phyloP scores from a whole-genome alignment of 441 rosid genomes.

The Brassica hybrid region DNA sequence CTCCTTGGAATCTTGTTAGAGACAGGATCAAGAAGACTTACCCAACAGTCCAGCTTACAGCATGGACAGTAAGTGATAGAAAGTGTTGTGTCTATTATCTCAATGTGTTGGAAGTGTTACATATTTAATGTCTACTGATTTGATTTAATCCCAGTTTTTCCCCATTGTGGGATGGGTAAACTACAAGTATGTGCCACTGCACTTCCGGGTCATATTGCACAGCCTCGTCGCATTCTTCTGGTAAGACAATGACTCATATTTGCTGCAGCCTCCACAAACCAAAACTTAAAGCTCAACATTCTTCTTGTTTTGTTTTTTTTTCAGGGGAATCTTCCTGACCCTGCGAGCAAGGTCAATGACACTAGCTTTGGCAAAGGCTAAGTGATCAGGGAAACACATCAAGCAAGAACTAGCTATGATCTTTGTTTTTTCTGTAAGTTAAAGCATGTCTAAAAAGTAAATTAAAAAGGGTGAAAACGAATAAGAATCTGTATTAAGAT shows the following conservation, averaged over 20 bases:
- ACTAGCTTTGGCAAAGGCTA: conserved; percentile 53
- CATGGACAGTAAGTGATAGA: conserved; percentile 74
- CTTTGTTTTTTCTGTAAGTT: conserved; percentile 24
- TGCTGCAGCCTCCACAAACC: conserved; percentile 17
- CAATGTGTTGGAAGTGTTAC: not conserved
- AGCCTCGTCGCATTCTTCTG: conserved; percentile 70
- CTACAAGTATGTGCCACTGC: conserved; percentile 83
- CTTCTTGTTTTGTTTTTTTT: conserved; percentile 13
- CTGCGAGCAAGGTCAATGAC: conserved; percentile 70
- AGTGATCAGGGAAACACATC: conserved; percentile 30
- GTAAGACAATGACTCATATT: conserved; percentile 46
- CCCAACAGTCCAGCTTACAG: conserved; percentile 69
- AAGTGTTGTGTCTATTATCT: not conserved
- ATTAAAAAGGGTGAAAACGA: conserved; percentile 17
- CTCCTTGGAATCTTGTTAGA: conserved; percentile 82
- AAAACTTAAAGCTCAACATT: not conserved
- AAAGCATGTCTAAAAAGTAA: not conserved
- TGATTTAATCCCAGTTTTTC: conserved; percentile 69
- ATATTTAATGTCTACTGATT: conserved; percentile 11
- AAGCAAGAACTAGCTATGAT: not conserved
- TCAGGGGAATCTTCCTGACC: conserved; percentile 93
- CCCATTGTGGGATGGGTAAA: conserved; percentile 92
- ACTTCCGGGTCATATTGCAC: conserved; percentile 78
- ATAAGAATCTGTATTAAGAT: conserved; percentile 31
- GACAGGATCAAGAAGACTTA: conserved; percentile 73